Conservation (phyloP, 1,139 yeast genomes). For the Pichia sp. region DNA sequence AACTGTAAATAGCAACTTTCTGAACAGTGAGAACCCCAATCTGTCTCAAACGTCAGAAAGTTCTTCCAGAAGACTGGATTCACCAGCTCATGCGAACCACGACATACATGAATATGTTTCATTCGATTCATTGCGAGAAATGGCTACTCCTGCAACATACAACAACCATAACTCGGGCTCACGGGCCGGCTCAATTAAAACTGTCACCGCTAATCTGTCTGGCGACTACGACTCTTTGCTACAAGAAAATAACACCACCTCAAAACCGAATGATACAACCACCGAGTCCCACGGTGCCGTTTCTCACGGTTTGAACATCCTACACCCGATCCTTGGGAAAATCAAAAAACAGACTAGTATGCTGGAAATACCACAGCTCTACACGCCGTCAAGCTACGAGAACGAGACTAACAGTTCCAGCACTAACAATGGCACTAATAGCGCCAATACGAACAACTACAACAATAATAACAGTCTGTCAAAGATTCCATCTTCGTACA, state of each 20-base stretch:
- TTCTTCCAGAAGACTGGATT: background rate
- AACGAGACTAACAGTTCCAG: background rate
- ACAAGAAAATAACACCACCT: background rate
- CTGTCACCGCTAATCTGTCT: constrained; percentile 9
- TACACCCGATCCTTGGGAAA: constrained; percentile 13
- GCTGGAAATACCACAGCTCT: background rate
- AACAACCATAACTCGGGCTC: constrained; percentile 11
- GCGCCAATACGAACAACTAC: background rate
- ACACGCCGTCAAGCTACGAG: background rate
- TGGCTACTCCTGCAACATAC: constrained; percentile 19
- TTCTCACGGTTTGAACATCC: constrained; percentile 9
- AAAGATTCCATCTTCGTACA: constrained; percentile 10
- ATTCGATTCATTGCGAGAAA: constrained; percentile 33
- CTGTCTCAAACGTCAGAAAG: background rate
- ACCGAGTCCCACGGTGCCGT: constrained; percentile 1
- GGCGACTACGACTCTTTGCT: constrained; percentile 6
- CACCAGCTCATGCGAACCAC: background rate
- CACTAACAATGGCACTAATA: background rate
- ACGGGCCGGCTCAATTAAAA: constrained; percentile 1
- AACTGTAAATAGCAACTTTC: constrained; percentile 1
- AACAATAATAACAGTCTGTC: background rate
- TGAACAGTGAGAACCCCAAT: background rate
- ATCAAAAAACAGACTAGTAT: constrained; percentile 7
- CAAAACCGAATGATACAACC: background rate
- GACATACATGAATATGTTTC: constrained; percentile 35